phyloP scores from a whole-genome alignment of 306 rosid species.

The Begonia loranthoides region DNA sequence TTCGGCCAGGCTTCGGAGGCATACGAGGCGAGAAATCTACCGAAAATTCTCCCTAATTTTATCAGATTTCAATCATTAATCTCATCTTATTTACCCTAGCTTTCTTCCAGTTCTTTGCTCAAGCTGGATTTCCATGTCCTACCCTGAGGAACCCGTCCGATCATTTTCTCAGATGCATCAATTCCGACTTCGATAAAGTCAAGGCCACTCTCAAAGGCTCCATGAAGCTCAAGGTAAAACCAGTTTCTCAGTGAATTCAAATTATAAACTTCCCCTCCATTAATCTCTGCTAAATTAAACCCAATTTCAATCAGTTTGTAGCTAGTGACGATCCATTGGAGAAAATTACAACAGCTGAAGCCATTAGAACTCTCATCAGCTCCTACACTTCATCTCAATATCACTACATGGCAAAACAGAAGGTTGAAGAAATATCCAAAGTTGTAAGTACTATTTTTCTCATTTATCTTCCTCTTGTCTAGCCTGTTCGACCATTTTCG shows the following conservation, averaged over 20 bases:
- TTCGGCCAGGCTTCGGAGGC: conserved; percentile 92
- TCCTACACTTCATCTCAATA: conserved; percentile 65
- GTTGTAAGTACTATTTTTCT: conserved; percentile 39
- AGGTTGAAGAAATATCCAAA: conserved; percentile 74
- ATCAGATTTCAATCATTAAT: background rate
- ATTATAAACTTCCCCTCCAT: no score
- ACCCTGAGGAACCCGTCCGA: conserved; percentile 97
- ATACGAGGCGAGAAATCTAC: conserved; percentile 43
- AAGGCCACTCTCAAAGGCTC: conserved; percentile 82
- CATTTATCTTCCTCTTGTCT: background rate
- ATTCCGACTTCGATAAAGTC: conserved; percentile 95
- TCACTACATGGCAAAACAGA: conserved; percentile 57
- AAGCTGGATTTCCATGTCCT: conserved; percentile 98
- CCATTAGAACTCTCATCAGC: conserved; percentile 57
- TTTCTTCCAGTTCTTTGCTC: conserved; percentile 74
- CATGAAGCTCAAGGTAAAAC: conserved; percentile 69
- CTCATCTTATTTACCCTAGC: background rate
- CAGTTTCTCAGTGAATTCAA: background rate
- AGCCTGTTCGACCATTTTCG: no score
- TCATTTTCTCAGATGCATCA: conserved; percentile 88
- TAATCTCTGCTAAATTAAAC: background rate
- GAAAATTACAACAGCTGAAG: conserved; percentile 73
- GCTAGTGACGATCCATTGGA: conserved; percentile 81
- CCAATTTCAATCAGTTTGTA: conserved; percentile 38
- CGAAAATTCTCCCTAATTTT: background rate